Base-by-base conservation (phyloP, 2,329 filamentous ascomycete genomes). In the Fusarium sp. region DNA sequence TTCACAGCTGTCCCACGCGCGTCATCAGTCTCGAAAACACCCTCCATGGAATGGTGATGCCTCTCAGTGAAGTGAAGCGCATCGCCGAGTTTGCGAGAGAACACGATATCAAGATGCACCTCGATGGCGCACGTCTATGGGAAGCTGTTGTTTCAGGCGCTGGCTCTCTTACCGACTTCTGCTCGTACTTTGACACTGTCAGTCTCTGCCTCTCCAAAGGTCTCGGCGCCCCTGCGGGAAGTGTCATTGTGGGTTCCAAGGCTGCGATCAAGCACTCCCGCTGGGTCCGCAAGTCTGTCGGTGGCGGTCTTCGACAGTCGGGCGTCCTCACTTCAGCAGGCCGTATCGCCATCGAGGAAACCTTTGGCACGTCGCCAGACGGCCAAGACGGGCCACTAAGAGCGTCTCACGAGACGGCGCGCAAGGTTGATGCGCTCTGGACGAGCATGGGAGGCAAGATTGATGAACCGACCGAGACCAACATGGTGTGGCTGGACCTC, bases 21-120 rank as follows among this genome's bases (percentile, higher is more conserved):
- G 84, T 97, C 46, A 91, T 97, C 65, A 88, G 85, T 60, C 79
- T 97, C 43, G 93, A 97, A 72, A 97, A 96, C 72, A 97, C 93
- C 1, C 82, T 96, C 45, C 85, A 86, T 51, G 93, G 93, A 21
- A 87, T 88, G 68, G 81, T 97, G 39, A 89, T 91, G 82, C 93
- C 93, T 0, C 80, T 96, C 1, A 76, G 77, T 2, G 92, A 96
- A 73, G 83, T 87, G 9, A 81, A 79, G 55, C 81, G 83, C 38
- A 96, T 97, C 69, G 81, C 86, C 0, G 79, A 79, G 1, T 97
- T 90, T 80, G 91, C 88, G 1, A 82, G 81, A 72, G 57, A 81
- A 71, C 67, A 91, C 61, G 80, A 77, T 19, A 87, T 95, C 57
- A 83, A 84, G 57, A 80, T 93, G 70, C 92, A 96, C 73, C 79